These are phyloP conservation scores for Penicillium subrubescens DNA, from an alignment of 495 filamentous ascomycete species.

Conservation along the genomic window DNA sequence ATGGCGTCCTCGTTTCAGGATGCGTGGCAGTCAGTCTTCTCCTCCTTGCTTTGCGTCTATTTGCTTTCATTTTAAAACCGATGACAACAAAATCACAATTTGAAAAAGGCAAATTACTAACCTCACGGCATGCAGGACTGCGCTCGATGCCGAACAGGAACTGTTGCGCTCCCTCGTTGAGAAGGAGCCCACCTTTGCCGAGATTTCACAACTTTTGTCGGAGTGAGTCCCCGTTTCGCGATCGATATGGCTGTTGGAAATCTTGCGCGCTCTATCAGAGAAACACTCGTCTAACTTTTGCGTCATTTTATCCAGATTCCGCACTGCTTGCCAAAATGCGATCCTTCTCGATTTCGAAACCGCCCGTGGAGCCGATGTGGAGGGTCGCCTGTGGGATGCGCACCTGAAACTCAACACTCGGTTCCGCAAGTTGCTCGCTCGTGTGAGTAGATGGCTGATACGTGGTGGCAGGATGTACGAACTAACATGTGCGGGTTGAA, in stretches of 20 bases:
- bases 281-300: conserved; percentile 13
- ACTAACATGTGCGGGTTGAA: conserved; percentile 17
- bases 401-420: conserved; percentile 75
- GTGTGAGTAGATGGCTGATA: conserved; percentile 40
- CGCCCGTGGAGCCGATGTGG: conserved; percentile 62
- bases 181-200: conserved; percentile 57
- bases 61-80: background rate
- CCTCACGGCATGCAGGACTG: conserved; percentile 31
- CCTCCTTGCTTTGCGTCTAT: background rate
- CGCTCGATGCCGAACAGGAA: conserved; percentile 50
- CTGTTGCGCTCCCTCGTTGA: conserved; percentile 52
- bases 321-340: conserved; percentile 66
- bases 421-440: conserved; percentile 65
- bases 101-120: background rate
- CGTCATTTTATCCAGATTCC: conserved; percentile 55
- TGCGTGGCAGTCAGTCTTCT: conserved; percentile 52
- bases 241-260: background rate
- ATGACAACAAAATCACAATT: no score
- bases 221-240: conserved; percentile 49
- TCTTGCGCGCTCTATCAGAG: conserved; percentile 21
- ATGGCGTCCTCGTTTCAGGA: conserved; percentile 55
- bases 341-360: conserved; percentile 75
- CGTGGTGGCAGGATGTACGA: conserved; percentile 12
- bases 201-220: conserved; percentile 58
- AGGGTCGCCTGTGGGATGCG: conserved; percentile 74